Evolutionary conservation across 306 rosid genomes (phyloP).

Genomic region (Hippophae tibetana): DNA sequence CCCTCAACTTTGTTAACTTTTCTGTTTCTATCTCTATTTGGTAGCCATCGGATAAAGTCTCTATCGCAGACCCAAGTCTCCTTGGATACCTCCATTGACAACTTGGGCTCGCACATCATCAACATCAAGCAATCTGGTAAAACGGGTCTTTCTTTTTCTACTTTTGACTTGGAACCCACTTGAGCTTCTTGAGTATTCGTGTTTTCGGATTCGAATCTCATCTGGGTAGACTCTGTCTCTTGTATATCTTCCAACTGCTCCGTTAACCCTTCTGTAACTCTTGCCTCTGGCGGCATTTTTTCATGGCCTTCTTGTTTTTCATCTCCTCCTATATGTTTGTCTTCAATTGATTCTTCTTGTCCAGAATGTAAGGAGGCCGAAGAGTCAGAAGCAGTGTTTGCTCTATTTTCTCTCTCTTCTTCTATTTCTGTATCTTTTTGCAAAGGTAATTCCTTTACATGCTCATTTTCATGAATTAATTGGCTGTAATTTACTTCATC

Average conservation of each 20-base stretch:
- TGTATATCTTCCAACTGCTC: constrained; percentile 17
- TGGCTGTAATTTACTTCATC: constrained; percentile 13
- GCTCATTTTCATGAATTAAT: constrained; percentile 5
- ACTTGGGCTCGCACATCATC: constrained; percentile 96
- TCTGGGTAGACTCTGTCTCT: constrained; percentile 13
- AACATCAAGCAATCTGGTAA: constrained; percentile 77
- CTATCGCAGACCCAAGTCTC: constrained; percentile 91
- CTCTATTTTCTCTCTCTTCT: background rate
- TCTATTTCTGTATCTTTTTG: constrained; percentile 9
- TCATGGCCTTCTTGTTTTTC: constrained; percentile 6
- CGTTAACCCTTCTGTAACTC: constrained; percentile 1
- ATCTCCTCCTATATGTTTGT: background rate
- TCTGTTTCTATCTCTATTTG: constrained; percentile 29
- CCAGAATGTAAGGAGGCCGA: constrained; percentile 14
- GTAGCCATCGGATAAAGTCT: constrained; percentile 69
- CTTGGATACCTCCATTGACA: constrained; percentile 95
- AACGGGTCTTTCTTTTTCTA: constrained; percentile 18
- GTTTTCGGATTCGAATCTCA: constrained; percentile 19
- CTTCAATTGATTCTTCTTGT: constrained; percentile 8
- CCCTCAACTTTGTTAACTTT: constrained; percentile 17
- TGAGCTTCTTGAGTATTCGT: constrained; percentile 1
- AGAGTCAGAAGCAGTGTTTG: constrained; percentile 16
- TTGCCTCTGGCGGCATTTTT: constrained; percentile 5
- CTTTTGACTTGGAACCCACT: constrained; percentile 4
- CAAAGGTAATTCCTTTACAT: background rate